Evolutionary conservation across 2,329 filamentous ascomycete species (phyloP).

Genomic region (Beauveria asiatica): DNA sequence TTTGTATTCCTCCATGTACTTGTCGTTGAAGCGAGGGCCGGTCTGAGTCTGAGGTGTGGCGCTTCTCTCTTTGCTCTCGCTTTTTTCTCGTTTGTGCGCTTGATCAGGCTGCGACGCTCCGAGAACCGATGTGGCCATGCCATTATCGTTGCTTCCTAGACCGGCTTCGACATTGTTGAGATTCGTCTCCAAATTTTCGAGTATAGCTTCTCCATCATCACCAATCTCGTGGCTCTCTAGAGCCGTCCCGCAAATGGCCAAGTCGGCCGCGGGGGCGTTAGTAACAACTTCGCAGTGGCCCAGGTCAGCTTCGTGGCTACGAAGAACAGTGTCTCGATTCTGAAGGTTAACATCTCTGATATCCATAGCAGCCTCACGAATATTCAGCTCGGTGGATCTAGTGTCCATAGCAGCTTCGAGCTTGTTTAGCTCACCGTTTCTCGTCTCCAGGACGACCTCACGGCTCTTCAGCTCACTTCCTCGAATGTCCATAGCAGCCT

Average conservation of each 20-base stretch:
- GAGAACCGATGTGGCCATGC: not conserved
- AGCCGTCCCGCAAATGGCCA: too few relatives aligned
- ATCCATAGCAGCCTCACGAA: not conserved
- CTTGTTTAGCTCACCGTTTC: too few relatives aligned
- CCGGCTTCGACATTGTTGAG: not conserved
- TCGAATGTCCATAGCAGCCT: not conserved
- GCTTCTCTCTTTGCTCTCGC: not conserved
- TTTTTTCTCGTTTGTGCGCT: not conserved
- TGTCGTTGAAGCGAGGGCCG: not conserved
- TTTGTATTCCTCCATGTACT: not conserved
- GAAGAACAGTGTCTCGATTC: not conserved
- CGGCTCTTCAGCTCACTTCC: not conserved
- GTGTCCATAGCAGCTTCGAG: not conserved
- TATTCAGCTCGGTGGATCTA: not conserved
- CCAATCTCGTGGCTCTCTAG: not conserved
- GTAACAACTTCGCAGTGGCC: not conserved
- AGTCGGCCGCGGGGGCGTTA: not conserved
- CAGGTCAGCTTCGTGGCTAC: not conserved
- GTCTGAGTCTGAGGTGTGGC: not conserved
- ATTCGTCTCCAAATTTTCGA: not conserved
- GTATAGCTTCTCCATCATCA: too few relatives aligned
- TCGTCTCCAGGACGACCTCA: not conserved
- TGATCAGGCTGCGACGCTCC: not conserved
- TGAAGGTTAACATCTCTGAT: not conserved
- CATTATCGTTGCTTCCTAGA: not conserved